phyloP scores from a whole-genome alignment of 257 asterid species.

The Nicotiana sylvestris region DNA sequence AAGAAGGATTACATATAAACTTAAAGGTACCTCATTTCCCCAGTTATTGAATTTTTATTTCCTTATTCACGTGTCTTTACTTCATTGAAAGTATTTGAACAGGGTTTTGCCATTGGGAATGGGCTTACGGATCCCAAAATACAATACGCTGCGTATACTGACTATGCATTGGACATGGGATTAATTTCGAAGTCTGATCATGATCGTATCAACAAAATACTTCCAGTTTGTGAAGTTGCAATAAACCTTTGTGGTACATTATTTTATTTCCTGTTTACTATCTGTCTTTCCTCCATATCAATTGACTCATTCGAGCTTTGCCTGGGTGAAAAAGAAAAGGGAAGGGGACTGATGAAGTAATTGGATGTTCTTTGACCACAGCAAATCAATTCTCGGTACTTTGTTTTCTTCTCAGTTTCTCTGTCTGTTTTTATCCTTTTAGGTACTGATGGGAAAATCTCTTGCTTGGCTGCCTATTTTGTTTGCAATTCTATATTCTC shows the following conservation, averaged over 20 bases:
- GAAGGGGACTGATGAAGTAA: background rate
- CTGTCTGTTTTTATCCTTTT: conserved; percentile 16
- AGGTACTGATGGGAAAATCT: conserved; percentile 82
- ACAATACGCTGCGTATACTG: conserved; percentile 88
- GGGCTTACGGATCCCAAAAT: conserved; percentile 93
- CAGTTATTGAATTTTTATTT: background rate
- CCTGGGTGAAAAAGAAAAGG: background rate
- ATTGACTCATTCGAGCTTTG: background rate
- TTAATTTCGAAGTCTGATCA: conserved; percentile 59
- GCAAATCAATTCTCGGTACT: background rate
- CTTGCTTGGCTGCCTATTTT: conserved; percentile 83
- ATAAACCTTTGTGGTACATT: conserved; percentile 80
- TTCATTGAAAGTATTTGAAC: conserved; percentile 27
- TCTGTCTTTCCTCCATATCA: background rate
- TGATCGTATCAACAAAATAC: conserved; percentile 67
- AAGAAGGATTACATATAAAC: conserved; percentile 71
- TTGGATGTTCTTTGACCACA: background rate
- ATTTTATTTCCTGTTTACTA: background rate
- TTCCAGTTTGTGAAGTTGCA: conserved; percentile 77
- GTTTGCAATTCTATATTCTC: conserved; percentile 68
- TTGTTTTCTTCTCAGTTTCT: conserved; percentile 5
- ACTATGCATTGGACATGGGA: conserved; percentile 86
- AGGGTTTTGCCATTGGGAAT: conserved; percentile 96
- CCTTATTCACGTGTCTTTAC: background rate
- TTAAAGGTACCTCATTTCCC: conserved; percentile 56